A percentile compares a stretch with the other conserved stretches of the same genome.
Evolutionary conservation across 2,329 filamentous ascomycete species (phyloP).

Genomic region (Aspergillus flavus): DNA sequence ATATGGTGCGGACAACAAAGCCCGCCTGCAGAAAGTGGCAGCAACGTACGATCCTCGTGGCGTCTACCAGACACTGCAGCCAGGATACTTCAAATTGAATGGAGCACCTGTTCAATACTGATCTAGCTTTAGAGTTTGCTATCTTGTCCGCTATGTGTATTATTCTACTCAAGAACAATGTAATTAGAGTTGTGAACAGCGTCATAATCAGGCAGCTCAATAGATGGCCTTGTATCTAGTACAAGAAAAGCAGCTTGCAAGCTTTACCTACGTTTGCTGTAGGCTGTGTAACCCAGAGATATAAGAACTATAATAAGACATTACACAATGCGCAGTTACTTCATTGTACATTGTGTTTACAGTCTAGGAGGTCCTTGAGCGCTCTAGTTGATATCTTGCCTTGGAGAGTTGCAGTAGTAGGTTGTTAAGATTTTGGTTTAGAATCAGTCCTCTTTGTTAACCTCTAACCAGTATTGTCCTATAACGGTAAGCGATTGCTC

Average conservation of each 20-base stretch:
- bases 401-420: background rate
- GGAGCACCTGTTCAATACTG: background rate
- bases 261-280: background rate
- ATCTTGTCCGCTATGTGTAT: background rate
- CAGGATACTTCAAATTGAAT: slow-evolving; percentile 49
- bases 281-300: too few relatives aligned
- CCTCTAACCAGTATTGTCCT: background rate
- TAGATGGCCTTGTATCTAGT: background rate
- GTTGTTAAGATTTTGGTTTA: background rate
- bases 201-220: background rate
- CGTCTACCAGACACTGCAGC: slow-evolving; percentile 45
- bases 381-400: background rate
- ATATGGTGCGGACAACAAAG: slow-evolving; percentile 44
- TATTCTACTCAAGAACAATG: background rate
- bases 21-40: slow-evolving; percentile 35
- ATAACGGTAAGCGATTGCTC: background rate
- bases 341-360: background rate
- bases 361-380: background rate
- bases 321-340: background rate
- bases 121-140: background rate
- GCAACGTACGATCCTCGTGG: slow-evolving; percentile 44
- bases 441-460: too few relatives aligned
- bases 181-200: background rate
- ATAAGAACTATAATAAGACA: too few relatives aligned
- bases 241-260: background rate